Percentiles rank a stretch among this genome's conserved stretches.
Conservation (phyloP, 1,284 basidiomycete species). For the Afroboletus lepidellus region DNA sequence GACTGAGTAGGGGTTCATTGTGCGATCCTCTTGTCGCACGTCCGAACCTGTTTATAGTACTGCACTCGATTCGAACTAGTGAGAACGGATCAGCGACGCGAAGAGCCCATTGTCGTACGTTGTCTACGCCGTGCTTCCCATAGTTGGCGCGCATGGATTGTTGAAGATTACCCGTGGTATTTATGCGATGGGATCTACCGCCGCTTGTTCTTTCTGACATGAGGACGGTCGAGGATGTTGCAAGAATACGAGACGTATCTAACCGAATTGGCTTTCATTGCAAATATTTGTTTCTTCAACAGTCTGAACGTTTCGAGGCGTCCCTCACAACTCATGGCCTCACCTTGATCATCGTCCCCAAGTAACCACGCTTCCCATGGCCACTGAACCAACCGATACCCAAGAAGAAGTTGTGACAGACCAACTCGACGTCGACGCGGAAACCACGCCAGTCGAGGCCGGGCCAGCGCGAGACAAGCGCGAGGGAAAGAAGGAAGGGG, state of each 20-base stretch:
- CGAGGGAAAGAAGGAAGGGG: slow-evolving; percentile 23
- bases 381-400: slow-evolving; percentile 8
- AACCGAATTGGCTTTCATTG: too few species aligned
- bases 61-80: slow-evolving; percentile 8
- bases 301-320: too few species aligned
- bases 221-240: neutral
- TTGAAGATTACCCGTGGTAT: slow-evolving; percentile 48
- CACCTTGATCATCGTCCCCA: neutral
- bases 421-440: slow-evolving; percentile 12
- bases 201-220: slow-evolving; percentile 10
- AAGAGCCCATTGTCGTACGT: slow-evolving; percentile 43
- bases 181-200: slow-evolving; percentile 42
- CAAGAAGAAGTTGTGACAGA: slow-evolving; percentile 7
- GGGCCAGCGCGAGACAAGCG: slow-evolving; percentile 16
- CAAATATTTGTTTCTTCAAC: too few species aligned
- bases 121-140: slow-evolving; percentile 60
- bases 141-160: slow-evolving; percentile 73
- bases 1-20: neutral
- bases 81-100: slow-evolving; percentile 4
- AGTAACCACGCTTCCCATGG: slow-evolving; percentile 13
- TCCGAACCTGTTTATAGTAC: slow-evolving; percentile 33
- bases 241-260: too few species aligned
- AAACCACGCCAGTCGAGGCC: slow-evolving; percentile 10
- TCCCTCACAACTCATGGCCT: slow-evolving; percentile 4
- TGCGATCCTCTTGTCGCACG: neutral